Percentiles rank a stretch among this genome's conserved stretches.
Conservation (phyloP, 345 rosid genomes). For the Populus nigra region DNA sequence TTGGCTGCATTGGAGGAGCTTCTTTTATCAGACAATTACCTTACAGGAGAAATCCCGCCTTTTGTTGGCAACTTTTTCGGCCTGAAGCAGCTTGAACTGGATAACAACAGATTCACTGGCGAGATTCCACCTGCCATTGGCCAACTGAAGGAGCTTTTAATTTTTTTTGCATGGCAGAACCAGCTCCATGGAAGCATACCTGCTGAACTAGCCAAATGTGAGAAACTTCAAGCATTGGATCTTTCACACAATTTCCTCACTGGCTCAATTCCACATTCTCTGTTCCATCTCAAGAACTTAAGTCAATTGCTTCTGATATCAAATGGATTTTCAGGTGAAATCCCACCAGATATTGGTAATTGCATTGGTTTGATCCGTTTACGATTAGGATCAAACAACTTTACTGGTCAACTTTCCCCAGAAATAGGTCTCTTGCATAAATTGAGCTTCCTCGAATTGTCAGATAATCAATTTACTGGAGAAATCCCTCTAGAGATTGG, state of each 20-base stretch:
- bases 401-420: conserved; percentile 49
- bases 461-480: conserved; percentile 52
- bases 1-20: conserved; percentile 53
- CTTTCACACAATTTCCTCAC: conserved; percentile 59
- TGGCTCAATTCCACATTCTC: conserved; percentile 54
- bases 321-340: conserved; percentile 51
- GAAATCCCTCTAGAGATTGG: conserved; percentile 53
- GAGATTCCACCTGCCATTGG: conserved; percentile 56
- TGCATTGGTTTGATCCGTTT: conserved; percentile 56
- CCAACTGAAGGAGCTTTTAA: conserved; percentile 47
- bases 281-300: conserved; percentile 56
- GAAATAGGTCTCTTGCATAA: conserved; percentile 43
- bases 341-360: conserved; percentile 54
- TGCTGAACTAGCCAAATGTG: conserved; percentile 46
- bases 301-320: conserved; percentile 57
- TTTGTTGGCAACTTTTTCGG: conserved; percentile 43
- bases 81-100: conserved; percentile 62
- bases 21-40: conserved; percentile 49
- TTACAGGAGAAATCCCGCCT: conserved; percentile 51
- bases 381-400: conserved; percentile 54
- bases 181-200: conserved; percentile 61
- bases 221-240: conserved; percentile 61
- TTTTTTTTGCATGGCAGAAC: conserved; percentile 73
- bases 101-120: conserved; percentile 52
- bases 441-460: conserved; percentile 63